Conservation (phyloP, 208 protist species). For the Angomonas ambiguus region DNA sequence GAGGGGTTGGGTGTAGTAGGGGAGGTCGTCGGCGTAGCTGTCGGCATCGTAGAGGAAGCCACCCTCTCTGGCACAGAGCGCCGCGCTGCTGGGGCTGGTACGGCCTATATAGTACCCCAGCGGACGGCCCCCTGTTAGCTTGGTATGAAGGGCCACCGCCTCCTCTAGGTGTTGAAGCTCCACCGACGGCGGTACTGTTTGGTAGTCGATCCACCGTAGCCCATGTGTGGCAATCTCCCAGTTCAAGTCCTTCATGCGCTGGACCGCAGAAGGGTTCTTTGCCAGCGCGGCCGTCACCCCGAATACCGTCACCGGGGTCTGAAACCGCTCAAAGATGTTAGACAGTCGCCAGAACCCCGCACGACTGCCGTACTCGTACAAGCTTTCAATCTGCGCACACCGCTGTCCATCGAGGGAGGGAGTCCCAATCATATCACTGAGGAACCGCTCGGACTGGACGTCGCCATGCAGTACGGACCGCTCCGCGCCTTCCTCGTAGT, state of each 20-base stretch:
- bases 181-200: slow-evolving; percentile 2
- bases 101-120: slow-evolving; percentile 31
- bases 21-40: slow-evolving; percentile 35
- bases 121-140: slow-evolving; percentile 10
- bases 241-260: slow-evolving; percentile 15
- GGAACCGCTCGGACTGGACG: slow-evolving; percentile 17
- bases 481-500: slow-evolving; percentile 27
- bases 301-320: slow-evolving; percentile 29
- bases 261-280: slow-evolving; percentile 17
- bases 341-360: slow-evolving; percentile 32
- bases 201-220: slow-evolving; percentile 28
- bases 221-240: slow-evolving; percentile 34
- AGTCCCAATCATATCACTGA: slow-evolving; percentile 28
- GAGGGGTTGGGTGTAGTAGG: slow-evolving; percentile 35
- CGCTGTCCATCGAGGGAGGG: slow-evolving; percentile 13
- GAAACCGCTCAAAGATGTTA: slow-evolving; percentile 9
- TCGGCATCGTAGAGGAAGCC: slow-evolving; percentile 36
- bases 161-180: slow-evolving; percentile 13
- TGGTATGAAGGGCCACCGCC: slow-evolving; percentile 21
- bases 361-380: slow-evolving; percentile 39
- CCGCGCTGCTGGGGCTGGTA: slow-evolving; percentile 34
- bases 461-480: slow-evolving; percentile 26
- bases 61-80: slow-evolving; percentile 21
- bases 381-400: slow-evolving; percentile 27
- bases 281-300: slow-evolving; percentile 25